These are phyloP conservation scores for Populus tremula DNA, from an alignment of 345 rosid genomes.

Conservation along the genomic window DNA sequence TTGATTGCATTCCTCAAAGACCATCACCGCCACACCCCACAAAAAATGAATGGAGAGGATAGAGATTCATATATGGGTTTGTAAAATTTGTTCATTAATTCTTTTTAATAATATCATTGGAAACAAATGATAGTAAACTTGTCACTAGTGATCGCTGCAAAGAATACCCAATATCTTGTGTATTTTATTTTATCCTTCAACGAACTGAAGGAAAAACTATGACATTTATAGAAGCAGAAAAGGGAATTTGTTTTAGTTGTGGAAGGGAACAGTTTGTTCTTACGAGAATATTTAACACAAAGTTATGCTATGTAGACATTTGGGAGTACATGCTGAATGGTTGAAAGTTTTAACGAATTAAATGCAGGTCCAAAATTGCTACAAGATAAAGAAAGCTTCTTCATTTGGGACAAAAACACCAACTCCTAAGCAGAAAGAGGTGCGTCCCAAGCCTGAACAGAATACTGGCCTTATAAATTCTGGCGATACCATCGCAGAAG, in stretches of 20 bases:
- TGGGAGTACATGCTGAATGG: conserved; percentile 6
- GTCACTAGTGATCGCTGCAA: background rate
- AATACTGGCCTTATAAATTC: conserved; percentile 15
- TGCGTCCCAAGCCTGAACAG: conserved; percentile 33
- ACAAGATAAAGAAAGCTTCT: conserved; percentile 35
- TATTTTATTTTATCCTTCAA: background rate
- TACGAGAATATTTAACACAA: background rate
- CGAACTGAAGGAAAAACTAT: background rate
- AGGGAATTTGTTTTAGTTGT: background rate
- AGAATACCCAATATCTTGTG: background rate
- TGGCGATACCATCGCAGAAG: conserved; percentile 49
- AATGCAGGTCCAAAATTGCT: conserved; percentile 54
- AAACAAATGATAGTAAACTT: background rate
- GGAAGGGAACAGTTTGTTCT: background rate
- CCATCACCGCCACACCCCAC: background rate
- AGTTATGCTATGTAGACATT: background rate
- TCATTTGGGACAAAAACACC: conserved; percentile 30
- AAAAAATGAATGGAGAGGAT: background rate
- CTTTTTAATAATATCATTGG: background rate
- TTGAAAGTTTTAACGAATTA: background rate
- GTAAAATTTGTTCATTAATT: background rate
- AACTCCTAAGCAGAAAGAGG: conserved; percentile 32
- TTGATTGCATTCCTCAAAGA: background rate
- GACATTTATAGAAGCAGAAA: background rate
- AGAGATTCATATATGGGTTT: background rate